Percentiles rank a stretch among this genome's conserved stretches.
Evolutionary conservation across 768 basidiomycete species (phyloP).

Genomic region (Tylopilus intermedius): DNA sequence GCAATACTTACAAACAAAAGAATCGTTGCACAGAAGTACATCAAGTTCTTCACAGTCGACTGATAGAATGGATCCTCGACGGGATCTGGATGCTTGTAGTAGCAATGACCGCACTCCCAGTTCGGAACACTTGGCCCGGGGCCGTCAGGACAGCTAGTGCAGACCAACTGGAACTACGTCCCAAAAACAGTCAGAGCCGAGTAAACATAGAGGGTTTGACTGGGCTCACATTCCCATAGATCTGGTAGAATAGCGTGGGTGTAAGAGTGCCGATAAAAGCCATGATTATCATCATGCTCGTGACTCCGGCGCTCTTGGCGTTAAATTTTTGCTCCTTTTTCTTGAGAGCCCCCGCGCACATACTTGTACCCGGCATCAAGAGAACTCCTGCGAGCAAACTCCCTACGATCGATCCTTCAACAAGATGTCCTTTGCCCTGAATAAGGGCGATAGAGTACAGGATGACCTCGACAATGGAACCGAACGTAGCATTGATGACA

Average conservation of each 20-base stretch:
- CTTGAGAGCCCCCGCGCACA: slow-evolving; percentile 85
- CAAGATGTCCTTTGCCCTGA: slow-evolving; percentile 88
- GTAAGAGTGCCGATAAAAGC: slow-evolving; percentile 95
- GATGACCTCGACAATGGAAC: slow-evolving; percentile 96
- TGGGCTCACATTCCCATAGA: slow-evolving; percentile 85
- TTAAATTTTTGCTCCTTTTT: slow-evolving; percentile 98
- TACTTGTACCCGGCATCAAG: slow-evolving; percentile 94
- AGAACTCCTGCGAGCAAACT: slow-evolving; percentile 92
- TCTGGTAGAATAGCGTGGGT: slow-evolving; percentile 97
- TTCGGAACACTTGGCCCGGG: slow-evolving; percentile 25
- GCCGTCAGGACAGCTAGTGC: slow-evolving; percentile 66
- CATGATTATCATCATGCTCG: slow-evolving; percentile 99
- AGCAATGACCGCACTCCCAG: slow-evolving; percentile 90
- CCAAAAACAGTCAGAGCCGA: slow-evolving; percentile 11
- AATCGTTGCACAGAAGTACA: slow-evolving; percentile 93
- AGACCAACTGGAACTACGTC: slow-evolving; percentile 78
- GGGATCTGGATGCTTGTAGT: slow-evolving; percentile 92
- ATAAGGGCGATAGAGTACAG: slow-evolving; percentile 86
- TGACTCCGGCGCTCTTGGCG: slow-evolving; percentile 98
- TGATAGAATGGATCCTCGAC: slow-evolving; percentile 95
- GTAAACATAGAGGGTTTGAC: not conserved
- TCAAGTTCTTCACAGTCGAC: slow-evolving; percentile 87
- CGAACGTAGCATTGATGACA: slow-evolving; percentile 98
- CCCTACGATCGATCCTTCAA: slow-evolving; percentile 96
- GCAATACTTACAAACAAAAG: slow-evolving; percentile 72